phyloP scores from a whole-genome alignment of 2,329 filamentous ascomycete species.

The Penicillium hordei region DNA sequence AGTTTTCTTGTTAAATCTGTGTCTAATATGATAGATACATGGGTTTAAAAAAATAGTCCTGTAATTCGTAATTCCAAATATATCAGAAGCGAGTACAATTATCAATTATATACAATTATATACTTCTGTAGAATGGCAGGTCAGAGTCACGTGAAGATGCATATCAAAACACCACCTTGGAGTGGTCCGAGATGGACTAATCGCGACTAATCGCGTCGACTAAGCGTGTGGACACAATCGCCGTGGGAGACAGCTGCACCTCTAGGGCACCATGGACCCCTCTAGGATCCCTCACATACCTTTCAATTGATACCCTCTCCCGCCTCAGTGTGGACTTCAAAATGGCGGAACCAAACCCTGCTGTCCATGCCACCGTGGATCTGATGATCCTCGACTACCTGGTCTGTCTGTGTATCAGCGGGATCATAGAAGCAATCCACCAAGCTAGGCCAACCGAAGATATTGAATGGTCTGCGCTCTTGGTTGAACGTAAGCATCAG shows the following conservation, averaged over 20 bases:
- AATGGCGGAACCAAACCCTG: conserved; percentile 14
- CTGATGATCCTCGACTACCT: conserved; percentile 59
- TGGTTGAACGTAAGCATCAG: conserved; percentile 30
- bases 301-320: not conserved
- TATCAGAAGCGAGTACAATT: not conserved
- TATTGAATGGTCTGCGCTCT: conserved; percentile 23
- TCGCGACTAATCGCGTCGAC: not conserved
- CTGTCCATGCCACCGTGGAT: conserved; percentile 51
- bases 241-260: not conserved
- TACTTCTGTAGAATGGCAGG: not conserved
- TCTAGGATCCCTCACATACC: not conserved
- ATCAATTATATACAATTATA: no score
- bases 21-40: no score
- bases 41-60: no score
- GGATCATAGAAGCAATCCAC: conserved; percentile 39
- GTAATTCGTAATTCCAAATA: not conserved
- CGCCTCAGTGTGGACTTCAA: not conserved
- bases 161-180: not conserved
- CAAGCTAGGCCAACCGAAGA: conserved; percentile 15
- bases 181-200: no score
- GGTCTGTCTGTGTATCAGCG: conserved; percentile 47
- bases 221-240: not conserved
- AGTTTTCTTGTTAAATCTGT: not conserved
- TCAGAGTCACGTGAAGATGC: not conserved
- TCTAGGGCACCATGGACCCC: not conserved